Base-by-base conservation (phyloP, 768 basidiomycete species). In the Saitozyma sp. region DNA sequence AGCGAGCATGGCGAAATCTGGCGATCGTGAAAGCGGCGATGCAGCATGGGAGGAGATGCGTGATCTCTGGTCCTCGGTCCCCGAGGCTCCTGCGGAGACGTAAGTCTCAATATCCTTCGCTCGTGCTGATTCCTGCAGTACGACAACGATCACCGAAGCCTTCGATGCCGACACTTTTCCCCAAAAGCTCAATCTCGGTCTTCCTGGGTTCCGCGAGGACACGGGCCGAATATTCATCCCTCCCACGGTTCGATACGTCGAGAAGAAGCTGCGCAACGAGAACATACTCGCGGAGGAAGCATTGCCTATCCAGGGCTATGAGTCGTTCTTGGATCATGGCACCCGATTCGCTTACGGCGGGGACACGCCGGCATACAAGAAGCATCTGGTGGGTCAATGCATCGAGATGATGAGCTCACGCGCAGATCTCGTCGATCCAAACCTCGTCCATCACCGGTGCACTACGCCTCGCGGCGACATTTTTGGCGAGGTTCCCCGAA, bases 201-300 rank as follows among this genome's bases (percentile, higher is more conserved):
- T 79, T n/a, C 66, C 70, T 14, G 78, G 78, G 29, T 76, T 79
- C 63, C 50, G 78, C 20, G 75, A 76, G 59, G 78, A 79, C 49
- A 69, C 65, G 56, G 78, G 76, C 0, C 64, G 66, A 49, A 63
- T 77, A 10, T 79, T 79, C 61, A 65, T 79, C 19, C 78, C 78
- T 16, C 78, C 78, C 2, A 75, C 78, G 0, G 74, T 75, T 6
- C 69, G 74, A 29, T 67, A 75, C 54, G 73, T 69, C 16, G 75
- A 76, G 58, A 69, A 71, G 52, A 63, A 52, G 10, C 52, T 73
- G 38, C 60, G 73, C 14, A 64, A 71, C 38, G 71, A 73, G 16
- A 68, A 68, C 40, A 59, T 74, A 16, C 64, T 75, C 3, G 58
- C 64, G 6, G 62, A 60, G 20, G 78, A 79, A 10, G 68, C 71